A percentile compares a stretch with the other conserved stretches of the same genome.
Conservation (phyloP, 139 green algal genomes). For the Chlorella vulgaris region DNA sequence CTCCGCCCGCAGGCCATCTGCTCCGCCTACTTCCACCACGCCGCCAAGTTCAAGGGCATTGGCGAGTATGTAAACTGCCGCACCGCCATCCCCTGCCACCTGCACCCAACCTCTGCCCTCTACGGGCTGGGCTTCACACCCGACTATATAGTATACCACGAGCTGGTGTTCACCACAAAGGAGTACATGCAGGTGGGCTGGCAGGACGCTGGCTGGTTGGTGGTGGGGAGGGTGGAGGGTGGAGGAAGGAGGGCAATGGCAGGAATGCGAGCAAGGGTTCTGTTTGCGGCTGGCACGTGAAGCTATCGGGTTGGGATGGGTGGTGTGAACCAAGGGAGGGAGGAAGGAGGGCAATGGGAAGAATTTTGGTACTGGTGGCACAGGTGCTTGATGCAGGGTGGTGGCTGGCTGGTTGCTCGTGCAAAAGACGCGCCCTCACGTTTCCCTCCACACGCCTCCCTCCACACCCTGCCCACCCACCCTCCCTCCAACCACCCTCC, state of each 20-base stretch:
- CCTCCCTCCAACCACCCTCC: background rate
- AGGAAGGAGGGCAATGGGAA: background rate
- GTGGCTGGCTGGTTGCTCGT: background rate
- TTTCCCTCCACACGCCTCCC: too few relatives aligned
- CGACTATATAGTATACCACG: slow-evolving; percentile 98
- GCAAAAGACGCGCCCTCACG: too few relatives aligned
- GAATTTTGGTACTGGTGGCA: background rate
- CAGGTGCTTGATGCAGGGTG: too few relatives aligned
- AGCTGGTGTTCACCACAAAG: slow-evolving; percentile 97
- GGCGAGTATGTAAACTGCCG: slow-evolving; percentile 92
- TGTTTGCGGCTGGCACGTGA: background rate
- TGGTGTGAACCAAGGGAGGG: background rate
- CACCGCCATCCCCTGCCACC: slow-evolving; percentile 84
- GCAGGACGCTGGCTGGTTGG: background rate
- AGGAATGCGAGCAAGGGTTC: background rate
- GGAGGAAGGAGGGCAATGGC: background rate
- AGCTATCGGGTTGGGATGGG: background rate
- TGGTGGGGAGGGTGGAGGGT: background rate
- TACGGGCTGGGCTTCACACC: slow-evolving; percentile 97
- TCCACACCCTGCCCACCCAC: too few relatives aligned
- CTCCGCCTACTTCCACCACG: slow-evolving; percentile 96
- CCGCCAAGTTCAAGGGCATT: slow-evolving; percentile 94
- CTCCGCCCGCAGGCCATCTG: slow-evolving; percentile 79
- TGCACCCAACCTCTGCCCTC: slow-evolving; percentile 90
- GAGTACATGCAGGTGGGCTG: slow-evolving; percentile 94